Percentiles rank a stretch among this genome's conserved stretches.
Evolutionary conservation across 805 yeast genomes (phyloP).

Genomic region (Alloascoidea africana): DNA sequence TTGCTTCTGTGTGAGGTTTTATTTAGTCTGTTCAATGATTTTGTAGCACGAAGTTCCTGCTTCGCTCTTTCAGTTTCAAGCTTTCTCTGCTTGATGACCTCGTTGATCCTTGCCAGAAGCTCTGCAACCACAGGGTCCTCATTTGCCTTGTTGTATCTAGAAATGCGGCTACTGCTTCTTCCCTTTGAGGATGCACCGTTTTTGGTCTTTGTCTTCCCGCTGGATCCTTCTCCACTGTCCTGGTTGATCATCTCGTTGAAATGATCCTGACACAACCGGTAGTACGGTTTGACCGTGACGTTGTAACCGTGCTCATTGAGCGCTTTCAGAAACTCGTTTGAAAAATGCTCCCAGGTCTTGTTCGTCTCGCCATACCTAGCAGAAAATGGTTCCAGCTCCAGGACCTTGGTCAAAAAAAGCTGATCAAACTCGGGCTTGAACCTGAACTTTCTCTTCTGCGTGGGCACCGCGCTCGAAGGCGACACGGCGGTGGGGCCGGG

Average conservation of each 20-base stretch:
- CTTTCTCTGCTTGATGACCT: too few species aligned
- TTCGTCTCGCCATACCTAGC: neutral
- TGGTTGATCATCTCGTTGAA: neutral
- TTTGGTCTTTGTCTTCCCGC: too few species aligned
- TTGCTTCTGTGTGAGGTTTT: too few species aligned
- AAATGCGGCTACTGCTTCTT: too few species aligned
- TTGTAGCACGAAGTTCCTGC: too few species aligned
- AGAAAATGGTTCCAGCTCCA: neutral
- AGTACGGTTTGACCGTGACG: neutral
- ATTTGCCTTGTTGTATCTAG: too few species aligned
- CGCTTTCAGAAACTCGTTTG: neutral
- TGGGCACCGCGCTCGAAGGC: neutral
- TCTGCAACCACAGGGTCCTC: too few species aligned
- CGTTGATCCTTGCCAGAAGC: too few species aligned
- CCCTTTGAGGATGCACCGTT: too few species aligned
- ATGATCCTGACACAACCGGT: constrained; percentile 1
- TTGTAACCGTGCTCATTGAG: neutral
- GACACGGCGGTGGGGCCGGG: neutral
- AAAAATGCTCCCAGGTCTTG: constrained; percentile 1
- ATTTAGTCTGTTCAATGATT: too few species aligned
- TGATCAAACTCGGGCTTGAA: constrained; percentile 1
- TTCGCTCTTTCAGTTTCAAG: neutral
- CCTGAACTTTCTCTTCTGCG: neutral
- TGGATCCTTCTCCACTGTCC: too few species aligned
- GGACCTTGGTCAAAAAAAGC: neutral